Evolutionary conservation across 2,329 filamentous ascomycete species (phyloP).

Genomic region (Xylariaceae sp.): DNA sequence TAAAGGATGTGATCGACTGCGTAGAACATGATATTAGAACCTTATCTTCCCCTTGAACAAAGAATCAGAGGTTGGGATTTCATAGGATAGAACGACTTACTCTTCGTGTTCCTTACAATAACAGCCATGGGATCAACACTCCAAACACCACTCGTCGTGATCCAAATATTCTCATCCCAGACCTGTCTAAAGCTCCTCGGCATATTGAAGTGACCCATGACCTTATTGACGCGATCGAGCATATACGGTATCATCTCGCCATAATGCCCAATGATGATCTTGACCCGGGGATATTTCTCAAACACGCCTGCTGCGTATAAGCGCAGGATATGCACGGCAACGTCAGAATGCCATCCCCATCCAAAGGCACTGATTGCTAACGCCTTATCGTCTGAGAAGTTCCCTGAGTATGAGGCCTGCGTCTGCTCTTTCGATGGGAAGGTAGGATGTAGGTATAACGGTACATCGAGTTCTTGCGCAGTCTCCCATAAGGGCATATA

Average conservation of each 20-base stretch:
- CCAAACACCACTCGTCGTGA: slow-evolving; percentile 54
- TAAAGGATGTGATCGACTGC: slow-evolving; percentile 47
- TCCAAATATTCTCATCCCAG: slow-evolving; percentile 53
- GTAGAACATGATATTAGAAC: background rate
- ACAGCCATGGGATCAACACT: slow-evolving; percentile 44
- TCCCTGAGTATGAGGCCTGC: slow-evolving; percentile 1
- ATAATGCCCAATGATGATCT: slow-evolving; percentile 39
- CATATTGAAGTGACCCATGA: slow-evolving; percentile 12
- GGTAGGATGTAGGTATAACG: slow-evolving; percentile 49
- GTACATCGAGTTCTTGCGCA: slow-evolving; percentile 43
- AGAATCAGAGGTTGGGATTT: no score
- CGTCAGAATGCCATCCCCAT: slow-evolving; percentile 37
- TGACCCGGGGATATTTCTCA: slow-evolving; percentile 34
- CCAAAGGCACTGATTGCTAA: slow-evolving; percentile 19
- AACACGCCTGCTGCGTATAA: slow-evolving; percentile 29
- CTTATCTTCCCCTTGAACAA: background rate
- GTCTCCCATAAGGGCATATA: slow-evolving; percentile 30
- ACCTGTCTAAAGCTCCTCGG: slow-evolving; percentile 42
- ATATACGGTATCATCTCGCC: slow-evolving; percentile 52
- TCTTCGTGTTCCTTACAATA: slow-evolving; percentile 40
- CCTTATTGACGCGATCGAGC: slow-evolving; percentile 40
- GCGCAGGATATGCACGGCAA: slow-evolving; percentile 33
- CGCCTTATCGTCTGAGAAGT: slow-evolving; percentile 30
- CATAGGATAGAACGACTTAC: background rate
- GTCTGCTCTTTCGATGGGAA: slow-evolving; percentile 30